Conservation (phyloP, 164 flowering plant species). For the Magnolia sinica region DNA sequence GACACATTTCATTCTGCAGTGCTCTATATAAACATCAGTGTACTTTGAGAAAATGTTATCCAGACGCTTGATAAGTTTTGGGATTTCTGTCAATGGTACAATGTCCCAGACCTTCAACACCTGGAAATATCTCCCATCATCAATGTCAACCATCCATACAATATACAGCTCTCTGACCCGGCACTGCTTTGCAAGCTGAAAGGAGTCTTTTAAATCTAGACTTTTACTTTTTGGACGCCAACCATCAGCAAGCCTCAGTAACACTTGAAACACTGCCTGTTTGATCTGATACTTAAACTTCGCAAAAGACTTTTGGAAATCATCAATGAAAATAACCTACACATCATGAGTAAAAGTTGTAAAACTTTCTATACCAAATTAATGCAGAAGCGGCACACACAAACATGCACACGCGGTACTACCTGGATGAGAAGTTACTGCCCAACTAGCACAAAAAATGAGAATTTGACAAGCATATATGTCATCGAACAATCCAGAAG, state of each 20-base stretch:
- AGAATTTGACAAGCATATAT: no score
- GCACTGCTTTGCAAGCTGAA: slow-evolving; percentile 24
- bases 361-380: background rate
- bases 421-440: no score
- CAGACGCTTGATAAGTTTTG: slow-evolving; percentile 39
- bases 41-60: slow-evolving; percentile 11
- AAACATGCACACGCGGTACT: no score
- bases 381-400: background rate
- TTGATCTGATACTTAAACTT: slow-evolving; percentile 9
- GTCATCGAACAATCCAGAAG: no score
- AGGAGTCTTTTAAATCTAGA: slow-evolving; percentile 11
- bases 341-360: background rate
- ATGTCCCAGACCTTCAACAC: slow-evolving; percentile 69
- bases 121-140: slow-evolving; percentile 20
- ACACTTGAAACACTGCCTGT: slow-evolving; percentile 20
- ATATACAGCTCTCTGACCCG: slow-evolving; percentile 24
- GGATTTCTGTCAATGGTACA: slow-evolving; percentile 49
- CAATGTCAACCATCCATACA: slow-evolving; percentile 40
- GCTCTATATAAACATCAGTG: slow-evolving; percentile 34
- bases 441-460: no score
- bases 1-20: slow-evolving; percentile 46
- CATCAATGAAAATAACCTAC: slow-evolving; percentile 33
- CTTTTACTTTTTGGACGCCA: slow-evolving; percentile 28
- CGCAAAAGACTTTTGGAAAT: slow-evolving; percentile 28
- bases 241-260: slow-evolving; percentile 40